phyloP scores from a whole-genome alignment of 129 eudicot genomes.

The Ambrosia trifida region DNA sequence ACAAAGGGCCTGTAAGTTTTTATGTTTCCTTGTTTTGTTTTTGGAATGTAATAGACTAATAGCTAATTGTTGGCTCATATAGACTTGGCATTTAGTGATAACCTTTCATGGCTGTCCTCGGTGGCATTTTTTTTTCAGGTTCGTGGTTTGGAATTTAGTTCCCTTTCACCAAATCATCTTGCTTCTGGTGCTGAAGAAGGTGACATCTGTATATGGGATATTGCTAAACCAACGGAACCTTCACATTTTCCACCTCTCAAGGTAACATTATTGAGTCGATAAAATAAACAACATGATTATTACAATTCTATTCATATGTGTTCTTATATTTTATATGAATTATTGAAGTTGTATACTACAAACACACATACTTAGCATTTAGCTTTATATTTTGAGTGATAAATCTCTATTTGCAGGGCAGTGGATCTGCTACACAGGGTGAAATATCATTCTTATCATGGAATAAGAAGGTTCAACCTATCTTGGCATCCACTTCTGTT shows the following conservation, averaged over 20 bases:
- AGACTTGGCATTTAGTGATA: conserved; percentile 5
- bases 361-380: conserved; percentile 7
- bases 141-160: conserved; percentile 86
- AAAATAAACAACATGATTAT: conserved; percentile 8
- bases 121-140: conserved; percentile 47
- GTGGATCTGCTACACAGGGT: conserved; percentile 84
- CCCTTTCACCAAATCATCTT: conserved; percentile 66
- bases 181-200: conserved; percentile 99
- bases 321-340: neutral
- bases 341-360: neutral
- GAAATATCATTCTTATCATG: conserved; percentile 91
- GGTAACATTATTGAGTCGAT: conserved; percentile 41
- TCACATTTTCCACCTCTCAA: conserved; percentile 78
- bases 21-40: neutral
- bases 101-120: conserved; percentile 13
- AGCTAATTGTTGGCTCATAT: conserved; percentile 14
- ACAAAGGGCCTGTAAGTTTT: conserved; percentile 82
- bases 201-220: conserved; percentile 88
- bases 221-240: conserved; percentile 65
- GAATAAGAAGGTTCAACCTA: conserved; percentile 86
- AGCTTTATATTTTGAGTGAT: neutral
- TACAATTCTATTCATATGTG: neutral
- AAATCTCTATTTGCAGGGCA: conserved; percentile 59
- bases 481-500: conserved; percentile 71
- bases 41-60: conserved; percentile 21